Conservation (phyloP, 2,329 filamentous ascomycete genomes). For the Trichoderma brevicompactum region DNA sequence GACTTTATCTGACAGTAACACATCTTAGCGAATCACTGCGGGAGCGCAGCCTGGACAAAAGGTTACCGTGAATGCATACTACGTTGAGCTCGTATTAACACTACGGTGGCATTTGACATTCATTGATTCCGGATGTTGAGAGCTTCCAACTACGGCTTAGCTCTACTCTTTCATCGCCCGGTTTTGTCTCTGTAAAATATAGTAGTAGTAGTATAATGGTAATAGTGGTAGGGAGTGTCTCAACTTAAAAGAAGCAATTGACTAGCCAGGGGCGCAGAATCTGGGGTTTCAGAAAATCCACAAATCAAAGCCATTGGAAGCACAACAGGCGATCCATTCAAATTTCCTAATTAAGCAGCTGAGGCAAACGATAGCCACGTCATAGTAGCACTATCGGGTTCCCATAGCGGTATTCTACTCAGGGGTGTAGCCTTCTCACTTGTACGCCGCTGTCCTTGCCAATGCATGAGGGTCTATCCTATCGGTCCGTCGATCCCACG, state of each 20-base stretch:
- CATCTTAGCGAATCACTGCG: background rate
- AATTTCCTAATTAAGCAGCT: slow-evolving; percentile 23
- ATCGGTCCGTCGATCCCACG: slow-evolving; percentile 20
- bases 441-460: background rate
- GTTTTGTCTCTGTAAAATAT: background rate
- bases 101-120: background rate
- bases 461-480: background rate
- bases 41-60: background rate
- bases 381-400: background rate
- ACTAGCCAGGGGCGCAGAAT: slow-evolving; percentile 17
- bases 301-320: slow-evolving; percentile 7
- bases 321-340: background rate
- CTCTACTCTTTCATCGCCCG: background rate
- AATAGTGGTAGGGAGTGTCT: too few species aligned
- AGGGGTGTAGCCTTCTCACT: background rate
- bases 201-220: too few species aligned
- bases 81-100: background rate
- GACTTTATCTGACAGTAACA: background rate
- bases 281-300: slow-evolving; percentile 17
- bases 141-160: slow-evolving; percentile 19
- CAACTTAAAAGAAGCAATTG: background rate
- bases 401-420: background rate
- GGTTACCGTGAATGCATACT: background rate
- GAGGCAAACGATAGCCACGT: slow-evolving; percentile 6
- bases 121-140: background rate